These are phyloP conservation scores for Cryptosporidium baileyi DNA, from an alignment of 169 alveolate genomes.

Conservation along the genomic window DNA sequence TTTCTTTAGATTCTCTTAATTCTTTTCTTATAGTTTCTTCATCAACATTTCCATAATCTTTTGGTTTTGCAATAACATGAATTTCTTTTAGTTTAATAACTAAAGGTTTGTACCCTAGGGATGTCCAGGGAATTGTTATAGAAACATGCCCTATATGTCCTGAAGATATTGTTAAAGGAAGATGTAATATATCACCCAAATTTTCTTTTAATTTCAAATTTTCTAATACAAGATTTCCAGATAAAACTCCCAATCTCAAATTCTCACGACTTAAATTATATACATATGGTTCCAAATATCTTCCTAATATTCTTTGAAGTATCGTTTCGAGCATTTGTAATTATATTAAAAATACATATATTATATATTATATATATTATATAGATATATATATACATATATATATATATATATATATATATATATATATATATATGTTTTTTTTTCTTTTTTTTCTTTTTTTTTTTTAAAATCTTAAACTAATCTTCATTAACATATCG, in stretches of 20 bases:
- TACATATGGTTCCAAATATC: constrained; percentile 69
- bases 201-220: constrained; percentile 44
- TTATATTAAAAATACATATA: too few relatives aligned
- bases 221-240: constrained; percentile 61
- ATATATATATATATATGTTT: neutral
- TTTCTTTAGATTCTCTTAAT: constrained; percentile 37
- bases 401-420: neutral
- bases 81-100: constrained; percentile 38
- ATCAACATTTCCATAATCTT: constrained; percentile 60
- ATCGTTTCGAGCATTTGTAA: constrained; percentile 62
- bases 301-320: constrained; percentile 54
- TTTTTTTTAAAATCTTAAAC: neutral
- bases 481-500: too few relatives aligned
- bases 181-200: constrained; percentile 57
- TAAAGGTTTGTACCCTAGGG: constrained; percentile 59
- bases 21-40: constrained; percentile 51
- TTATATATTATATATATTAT: neutral
- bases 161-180: constrained; percentile 36
- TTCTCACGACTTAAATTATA: constrained; percentile 64
- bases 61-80: constrained; percentile 50
- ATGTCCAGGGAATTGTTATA: constrained; percentile 67
- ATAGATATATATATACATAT: neutral
- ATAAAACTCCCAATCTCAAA: constrained; percentile 56
- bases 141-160: constrained; percentile 67
- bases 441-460: neutral